Conservation (phyloP, 148 eudicot genomes). For the Chenopodium formosanum region DNA sequence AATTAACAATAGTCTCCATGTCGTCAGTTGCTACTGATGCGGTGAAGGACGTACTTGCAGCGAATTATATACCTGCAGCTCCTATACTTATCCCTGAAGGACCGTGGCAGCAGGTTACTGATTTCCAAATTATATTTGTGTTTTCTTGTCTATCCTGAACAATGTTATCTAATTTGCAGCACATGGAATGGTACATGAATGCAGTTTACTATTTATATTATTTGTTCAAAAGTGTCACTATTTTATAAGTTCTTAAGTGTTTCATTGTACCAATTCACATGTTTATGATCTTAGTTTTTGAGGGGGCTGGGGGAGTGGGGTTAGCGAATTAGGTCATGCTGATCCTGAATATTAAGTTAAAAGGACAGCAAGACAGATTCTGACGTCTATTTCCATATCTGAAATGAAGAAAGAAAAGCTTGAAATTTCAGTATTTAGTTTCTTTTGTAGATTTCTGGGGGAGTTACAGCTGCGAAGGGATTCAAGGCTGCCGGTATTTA, state of each 20-base stretch:
- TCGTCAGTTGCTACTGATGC: slow-evolving; percentile 43
- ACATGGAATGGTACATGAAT: not conserved
- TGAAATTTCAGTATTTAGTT: not conserved
- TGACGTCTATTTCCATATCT: not conserved
- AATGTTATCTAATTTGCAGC: not conserved
- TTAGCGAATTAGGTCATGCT: too few relatives aligned
- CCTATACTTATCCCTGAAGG: slow-evolving; percentile 90
- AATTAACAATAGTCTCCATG: slow-evolving; percentile 37
- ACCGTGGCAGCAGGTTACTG: slow-evolving; percentile 79
- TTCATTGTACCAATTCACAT: too few relatives aligned
- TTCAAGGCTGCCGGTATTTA: slow-evolving; percentile 93
- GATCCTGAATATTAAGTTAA: not conserved
- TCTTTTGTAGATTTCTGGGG: slow-evolving; percentile 67
- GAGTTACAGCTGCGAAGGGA: slow-evolving; percentile 92
- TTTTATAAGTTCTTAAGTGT: too few relatives aligned
- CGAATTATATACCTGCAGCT: slow-evolving; percentile 73
- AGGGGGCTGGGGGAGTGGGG: too few relatives aligned
- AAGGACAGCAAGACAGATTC: not conserved
- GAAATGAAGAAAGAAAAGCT: not conserved
- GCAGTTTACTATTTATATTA: too few relatives aligned
- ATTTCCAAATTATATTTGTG: not conserved
- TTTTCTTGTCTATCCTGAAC: not conserved
- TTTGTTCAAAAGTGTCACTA: not conserved
- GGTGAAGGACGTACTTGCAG: slow-evolving; percentile 62
- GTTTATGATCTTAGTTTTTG: too few relatives aligned